A percentile compares a stretch with the other conserved stretches of the same genome.
Conservation (phyloP, 106 monocot genomes). For the Posidonia australis region DNA sequence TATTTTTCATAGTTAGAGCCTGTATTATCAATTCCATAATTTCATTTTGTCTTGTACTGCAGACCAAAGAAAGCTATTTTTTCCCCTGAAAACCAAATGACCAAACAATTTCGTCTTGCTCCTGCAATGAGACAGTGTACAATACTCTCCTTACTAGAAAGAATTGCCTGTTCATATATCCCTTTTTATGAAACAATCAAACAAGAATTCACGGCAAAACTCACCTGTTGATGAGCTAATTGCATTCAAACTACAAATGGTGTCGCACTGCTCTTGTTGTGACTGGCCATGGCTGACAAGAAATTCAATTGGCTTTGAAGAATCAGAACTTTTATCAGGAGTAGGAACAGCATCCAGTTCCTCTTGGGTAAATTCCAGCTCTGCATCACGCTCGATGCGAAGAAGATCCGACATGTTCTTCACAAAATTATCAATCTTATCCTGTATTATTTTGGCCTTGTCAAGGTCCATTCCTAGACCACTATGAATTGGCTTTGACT, state of each 20-base stretch:
- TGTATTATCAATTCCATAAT: too few relatives aligned
- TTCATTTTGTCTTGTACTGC: too few relatives aligned
- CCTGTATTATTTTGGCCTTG: slow-evolving; percentile 55
- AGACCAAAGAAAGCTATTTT: too few relatives aligned
- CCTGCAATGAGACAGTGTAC: too few relatives aligned
- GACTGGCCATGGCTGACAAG: slow-evolving; percentile 87
- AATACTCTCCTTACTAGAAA: too few relatives aligned
- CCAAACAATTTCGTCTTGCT: too few relatives aligned
- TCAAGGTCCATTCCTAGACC: slow-evolving; percentile 53
- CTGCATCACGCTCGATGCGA: slow-evolving; percentile 89
- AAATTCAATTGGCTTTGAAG: slow-evolving; percentile 68
- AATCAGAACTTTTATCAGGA: slow-evolving; percentile 39
- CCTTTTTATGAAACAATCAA: background rate
- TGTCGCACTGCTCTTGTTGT: slow-evolving; percentile 96
- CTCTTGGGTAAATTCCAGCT: slow-evolving; percentile 89
- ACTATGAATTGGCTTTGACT: slow-evolving; percentile 38
- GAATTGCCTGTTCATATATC: too few relatives aligned
- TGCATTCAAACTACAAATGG: slow-evolving; percentile 89
- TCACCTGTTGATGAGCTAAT: slow-evolving; percentile 84
- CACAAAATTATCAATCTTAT: slow-evolving; percentile 63
- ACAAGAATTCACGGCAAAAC: background rate
- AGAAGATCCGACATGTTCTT: slow-evolving; percentile 85
- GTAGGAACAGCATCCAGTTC: slow-evolving; percentile 78
- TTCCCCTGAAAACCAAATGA: too few relatives aligned
- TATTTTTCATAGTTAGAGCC: too few relatives aligned